Conservation (phyloP, 2,329 filamentous ascomycete genomes). For the Xylaria hypoxylon region DNA sequence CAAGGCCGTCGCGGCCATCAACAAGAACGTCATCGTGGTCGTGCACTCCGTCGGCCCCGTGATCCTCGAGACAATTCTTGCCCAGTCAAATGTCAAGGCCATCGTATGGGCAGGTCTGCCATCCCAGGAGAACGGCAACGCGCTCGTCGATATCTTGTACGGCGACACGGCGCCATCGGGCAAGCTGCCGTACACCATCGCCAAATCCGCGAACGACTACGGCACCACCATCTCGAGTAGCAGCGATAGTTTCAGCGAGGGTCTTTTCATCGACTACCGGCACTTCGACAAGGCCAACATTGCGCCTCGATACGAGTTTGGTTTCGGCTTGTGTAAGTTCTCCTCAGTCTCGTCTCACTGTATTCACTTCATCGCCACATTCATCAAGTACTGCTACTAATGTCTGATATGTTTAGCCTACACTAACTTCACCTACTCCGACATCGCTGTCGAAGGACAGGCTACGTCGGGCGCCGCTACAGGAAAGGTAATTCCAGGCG, state of each 20-base stretch:
- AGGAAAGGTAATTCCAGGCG: conserved; percentile 57
- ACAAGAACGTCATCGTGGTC: conserved; percentile 72
- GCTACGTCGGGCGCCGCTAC: conserved; percentile 56
- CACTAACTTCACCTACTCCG: conserved; percentile 73
- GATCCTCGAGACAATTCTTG: conserved; percentile 68
- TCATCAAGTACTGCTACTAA: conserved; percentile 1
- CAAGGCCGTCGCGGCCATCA: conserved; percentile 66
- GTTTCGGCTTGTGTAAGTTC: conserved; percentile 67
- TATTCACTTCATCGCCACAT: not conserved
- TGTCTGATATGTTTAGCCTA: conserved; percentile 62
- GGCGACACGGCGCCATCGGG: conserved; percentile 62
- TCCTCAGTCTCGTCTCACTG: not conserved
- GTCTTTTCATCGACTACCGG: conserved; percentile 73
- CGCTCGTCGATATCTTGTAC: conserved; percentile 79
- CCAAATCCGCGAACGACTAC: conserved; percentile 60
- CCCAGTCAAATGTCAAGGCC: conserved; percentile 77
- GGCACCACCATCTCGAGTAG: conserved; percentile 52
- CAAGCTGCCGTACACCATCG: conserved; percentile 65
- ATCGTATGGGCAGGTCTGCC: conserved; percentile 81
- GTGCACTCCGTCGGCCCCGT: conserved; percentile 72
- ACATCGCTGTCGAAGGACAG: conserved; percentile 57
- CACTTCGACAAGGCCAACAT: conserved; percentile 69
- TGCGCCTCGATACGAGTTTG: conserved; percentile 72
- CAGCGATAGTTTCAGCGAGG: conserved; percentile 68
- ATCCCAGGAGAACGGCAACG: conserved; percentile 80